Base-by-base conservation (phyloP, 1,139 yeast species). In the Trichomonascaceae sp. region DNA sequence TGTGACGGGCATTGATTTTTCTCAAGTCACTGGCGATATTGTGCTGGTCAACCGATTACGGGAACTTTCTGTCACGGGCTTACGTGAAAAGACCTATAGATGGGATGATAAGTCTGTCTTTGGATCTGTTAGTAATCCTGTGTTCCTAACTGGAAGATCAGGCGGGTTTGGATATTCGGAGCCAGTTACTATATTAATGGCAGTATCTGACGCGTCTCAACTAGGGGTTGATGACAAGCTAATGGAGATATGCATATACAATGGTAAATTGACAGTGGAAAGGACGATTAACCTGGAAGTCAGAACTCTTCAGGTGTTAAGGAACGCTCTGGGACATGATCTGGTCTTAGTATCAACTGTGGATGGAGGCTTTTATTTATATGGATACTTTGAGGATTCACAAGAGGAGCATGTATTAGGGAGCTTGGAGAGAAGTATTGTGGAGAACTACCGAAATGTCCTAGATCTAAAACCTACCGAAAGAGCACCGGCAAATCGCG, bases 341-440 rank as follows among this genome's bases (percentile, higher is more conserved):
- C 20, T 46, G 13, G 43, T 22, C 13, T 17, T 47, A 4, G n/a
- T 47, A 10, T 38, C 50, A 15, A 47, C 50, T 2, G 44, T 27
- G 13, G 22, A 30, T 38, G 50, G 50, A 2, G 50, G 36, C 36
- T 38, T 47, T 15, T 47, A 47, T 36, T 12, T 47, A 20, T 47
- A 47, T 22, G 50, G 50, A n/a, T 32, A 38, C 36, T 47, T 38
- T 20, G 7, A 12, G 1, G 49, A 46, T 19, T 5, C 4, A 3
- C 13, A 17, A 18, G 24, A 30, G 9, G 49, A 36, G 20, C 43
- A 46, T 12, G 15, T 22, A 15, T 39, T 46, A 17, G 19, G 7
- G 13, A 38, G 15, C 7, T 20, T 46, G 20, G 24, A 30, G 43
- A 5, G 15, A 5, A n/a, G 43, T 10, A n/a, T 46, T 8, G 13